Base-by-base conservation (phyloP, 1,284 basidiomycete species). In the Ganoderma leucocontextum region DNA sequence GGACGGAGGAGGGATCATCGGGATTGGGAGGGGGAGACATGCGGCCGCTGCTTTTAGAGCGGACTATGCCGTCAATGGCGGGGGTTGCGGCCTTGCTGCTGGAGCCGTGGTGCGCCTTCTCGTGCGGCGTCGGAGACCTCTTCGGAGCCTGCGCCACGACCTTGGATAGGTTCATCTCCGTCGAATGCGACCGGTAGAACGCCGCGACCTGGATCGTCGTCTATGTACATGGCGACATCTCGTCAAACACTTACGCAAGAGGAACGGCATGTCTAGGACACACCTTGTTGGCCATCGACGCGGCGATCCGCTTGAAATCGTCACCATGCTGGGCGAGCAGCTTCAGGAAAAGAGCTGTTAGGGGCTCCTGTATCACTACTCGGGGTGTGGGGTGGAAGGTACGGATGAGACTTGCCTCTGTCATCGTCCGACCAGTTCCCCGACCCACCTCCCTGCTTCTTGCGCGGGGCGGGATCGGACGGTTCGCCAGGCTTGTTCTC, bases 141-240 rank as follows among this genome's bases (percentile, higher is more conserved):
- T 77, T 80, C 2, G 78, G 76, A 10, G 81, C 82, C 25, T 71
- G 70, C 0, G 77, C 75, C 7, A 79, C 80, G n/a, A 84, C 79
- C 52, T 76, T 78, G 58, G 79, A 82, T 12, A 90, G 77, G 63
- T 84, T 78, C 68, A 89, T 78, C 63, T 84, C 84, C 52, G 78
- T 80, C 36, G 78, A 72, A 71, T 90, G 85, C 61, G 80, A 79
- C 69, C 83, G 85, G 75, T 89, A 91, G 78, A 86, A 95, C 75
- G 91, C 90, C 69, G 84, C 85, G 60, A 94, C 92, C 83, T 96
- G 94, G 9, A 89, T 84, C 4, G 89, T 88, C 10, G 92, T 94
- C 89, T 90, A 65, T 38, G 62, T n/a, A 19, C 70, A 49, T 70
- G 63, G 39, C 63, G 58, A 60, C 12, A 15, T 15, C 13, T 25